These are phyloP conservation scores for Fusarium phyllophilum DNA, from an alignment of 2,329 filamentous ascomycete species.

Conservation along the genomic window DNA sequence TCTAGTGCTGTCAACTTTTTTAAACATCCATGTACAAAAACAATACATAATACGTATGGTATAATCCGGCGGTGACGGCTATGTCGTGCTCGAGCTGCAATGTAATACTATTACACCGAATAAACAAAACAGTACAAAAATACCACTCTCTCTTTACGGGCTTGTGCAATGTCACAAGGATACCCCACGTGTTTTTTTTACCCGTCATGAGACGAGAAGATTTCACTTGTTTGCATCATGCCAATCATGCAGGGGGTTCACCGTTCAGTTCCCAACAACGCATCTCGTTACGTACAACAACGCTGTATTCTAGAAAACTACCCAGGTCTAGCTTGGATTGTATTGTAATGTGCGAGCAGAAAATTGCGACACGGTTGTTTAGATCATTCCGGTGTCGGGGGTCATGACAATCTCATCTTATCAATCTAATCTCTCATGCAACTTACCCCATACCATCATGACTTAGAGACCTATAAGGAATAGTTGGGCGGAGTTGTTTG, in stretches of 20 bases:
- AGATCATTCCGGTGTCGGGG: slow-evolving; percentile 31
- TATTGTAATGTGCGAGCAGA: slow-evolving; percentile 26
- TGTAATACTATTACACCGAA: neutral
- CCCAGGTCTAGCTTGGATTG: neutral
- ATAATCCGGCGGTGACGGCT: slow-evolving; percentile 27
- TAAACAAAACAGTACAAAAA: neutral
- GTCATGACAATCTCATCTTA: slow-evolving; percentile 36
- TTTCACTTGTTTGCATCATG: slow-evolving; percentile 8
- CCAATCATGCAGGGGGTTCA: neutral
- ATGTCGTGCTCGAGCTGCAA: neutral
- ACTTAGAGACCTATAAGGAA: slow-evolving; percentile 1
- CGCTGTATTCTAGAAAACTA: neutral
- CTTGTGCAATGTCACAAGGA: slow-evolving; percentile 7
- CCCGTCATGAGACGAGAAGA: slow-evolving; percentile 36
- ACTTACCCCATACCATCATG: slow-evolving; percentile 29
- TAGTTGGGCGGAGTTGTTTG: neutral
- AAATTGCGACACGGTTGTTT: slow-evolving; percentile 24
- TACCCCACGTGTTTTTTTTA: slow-evolving; percentile 29
- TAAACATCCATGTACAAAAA: neutral
- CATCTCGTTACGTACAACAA: slow-evolving; percentile 27
- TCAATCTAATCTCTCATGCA: slow-evolving; percentile 34
- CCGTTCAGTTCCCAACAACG: neutral
- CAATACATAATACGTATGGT: neutral
- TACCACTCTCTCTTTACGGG: neutral
- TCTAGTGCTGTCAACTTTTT: slow-evolving; percentile 2